phyloP scores from a whole-genome alignment of 2,329 filamentous ascomycete genomes.

The Microsporum ferrugineum region DNA sequence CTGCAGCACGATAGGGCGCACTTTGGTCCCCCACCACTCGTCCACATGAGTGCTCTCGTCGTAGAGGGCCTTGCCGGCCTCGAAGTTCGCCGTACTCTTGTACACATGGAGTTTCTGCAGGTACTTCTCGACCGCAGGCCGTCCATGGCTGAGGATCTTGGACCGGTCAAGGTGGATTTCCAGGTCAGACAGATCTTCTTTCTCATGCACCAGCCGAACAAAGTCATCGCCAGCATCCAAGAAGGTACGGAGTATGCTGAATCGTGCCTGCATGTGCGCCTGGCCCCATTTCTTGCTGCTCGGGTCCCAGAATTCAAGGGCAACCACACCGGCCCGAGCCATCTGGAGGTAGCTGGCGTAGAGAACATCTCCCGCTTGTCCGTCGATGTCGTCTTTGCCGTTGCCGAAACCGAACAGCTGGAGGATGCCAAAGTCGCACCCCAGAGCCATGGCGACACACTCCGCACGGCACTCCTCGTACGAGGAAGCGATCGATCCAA shows the following conservation, averaged over 20 bases:
- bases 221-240: slow-evolving; percentile 77
- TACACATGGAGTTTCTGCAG: slow-evolving; percentile 86
- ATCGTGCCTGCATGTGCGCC: slow-evolving; percentile 81
- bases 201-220: slow-evolving; percentile 65
- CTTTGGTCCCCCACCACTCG: slow-evolving; percentile 71
- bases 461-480: slow-evolving; percentile 95
- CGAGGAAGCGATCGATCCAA: slow-evolving; percentile 72
- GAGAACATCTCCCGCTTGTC: slow-evolving; percentile 72
- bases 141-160: slow-evolving; percentile 75
- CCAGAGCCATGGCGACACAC: slow-evolving; percentile 81
- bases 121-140: slow-evolving; percentile 72
- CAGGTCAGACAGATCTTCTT: slow-evolving; percentile 66
- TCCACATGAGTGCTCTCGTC: slow-evolving; percentile 71
- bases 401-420: slow-evolving; percentile 87
- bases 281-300: slow-evolving; percentile 87
- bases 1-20: slow-evolving; percentile 54
- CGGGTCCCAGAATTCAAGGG: slow-evolving; percentile 90
- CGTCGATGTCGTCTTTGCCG: slow-evolving; percentile 58
- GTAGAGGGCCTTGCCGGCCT: slow-evolving; percentile 67
- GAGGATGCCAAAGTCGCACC: slow-evolving; percentile 78
- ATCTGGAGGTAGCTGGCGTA: slow-evolving; percentile 84
- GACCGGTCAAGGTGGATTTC: slow-evolving; percentile 71
- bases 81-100: slow-evolving; percentile 78
- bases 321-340: slow-evolving; percentile 81
- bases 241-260: slow-evolving; percentile 67